Evolutionary conservation across 805 yeast species (phyloP), one percentile per base, ranked within the genome.

Genomic region (Teunomyces barrocoloradensis): DNA sequence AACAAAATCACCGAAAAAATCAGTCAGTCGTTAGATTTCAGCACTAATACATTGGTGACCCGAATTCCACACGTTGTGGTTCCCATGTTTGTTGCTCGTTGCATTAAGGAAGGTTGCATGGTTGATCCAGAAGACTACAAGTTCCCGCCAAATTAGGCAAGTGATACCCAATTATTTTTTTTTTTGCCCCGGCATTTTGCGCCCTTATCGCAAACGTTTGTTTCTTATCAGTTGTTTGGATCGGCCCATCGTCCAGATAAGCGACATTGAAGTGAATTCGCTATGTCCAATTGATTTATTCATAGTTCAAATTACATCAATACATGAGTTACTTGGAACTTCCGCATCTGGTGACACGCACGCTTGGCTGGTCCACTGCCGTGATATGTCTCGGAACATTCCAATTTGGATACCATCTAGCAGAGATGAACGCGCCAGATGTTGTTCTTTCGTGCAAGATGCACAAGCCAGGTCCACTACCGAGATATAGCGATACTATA

Each of bases 351-450:
- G 60, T 69, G 28, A 69, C 73, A 1, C 51, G 56, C 45, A 56
- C 54, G 17, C 53, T 70, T 13, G 69, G 59, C 0, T 68, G 73
- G 71, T 65, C 75, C 20, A 65, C 71, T 11, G 55, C 60, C 17
- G 57, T 68, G 10, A 60, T 66, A 11, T 60, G 71, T 44, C 46
- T 69, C 36, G 63, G 74, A 39, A 69, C 74, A 4, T 52, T 71
- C 18, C 72, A 68, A 50, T 69, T 69, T 54, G 74, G 75, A 3
- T 71, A 58, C 53, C 74, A 71, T 53, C 58, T 71, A 32, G 64
- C 74, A 7, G 74, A 65, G 44, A 53, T 71, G 35, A 71, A 71
- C 49, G 73, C 69, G 0, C 65, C 72, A 3, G 66, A 57, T 39
- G 57, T 54, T 20, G 51, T 65, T 20, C 47, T 69, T 23, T 55